A percentile compares a stretch with the other conserved stretches of the same genome.
Conservation (phyloP, 1,139 yeast genomes). For the Zygoascus hellenicus region DNA sequence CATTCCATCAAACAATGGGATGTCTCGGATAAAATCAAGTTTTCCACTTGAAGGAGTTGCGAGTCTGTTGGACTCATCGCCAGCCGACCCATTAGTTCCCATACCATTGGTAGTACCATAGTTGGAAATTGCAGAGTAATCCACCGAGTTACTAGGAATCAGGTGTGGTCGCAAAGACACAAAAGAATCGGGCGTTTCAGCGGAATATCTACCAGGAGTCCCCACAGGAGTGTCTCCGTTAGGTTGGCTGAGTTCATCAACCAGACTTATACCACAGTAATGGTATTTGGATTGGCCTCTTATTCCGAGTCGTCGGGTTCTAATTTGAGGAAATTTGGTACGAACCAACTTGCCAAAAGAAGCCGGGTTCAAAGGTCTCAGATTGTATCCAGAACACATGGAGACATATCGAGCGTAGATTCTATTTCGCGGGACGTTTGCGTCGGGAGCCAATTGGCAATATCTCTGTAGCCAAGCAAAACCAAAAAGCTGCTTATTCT, state of each 20-base stretch:
- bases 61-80: conserved; percentile 5
- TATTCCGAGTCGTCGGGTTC: conserved; percentile 80
- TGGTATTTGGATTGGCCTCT: conserved; percentile 88
- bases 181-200: conserved; percentile 21
- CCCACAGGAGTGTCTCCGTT: conserved; percentile 29
- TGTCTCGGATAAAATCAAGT: conserved; percentile 6
- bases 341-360: conserved; percentile 81
- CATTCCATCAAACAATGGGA: conserved; percentile 7
- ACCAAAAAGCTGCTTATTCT: conserved; percentile 72
- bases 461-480: conserved; percentile 71
- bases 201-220: conserved; percentile 24
- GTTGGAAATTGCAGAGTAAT: conserved; percentile 1
- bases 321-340: conserved; percentile 63
- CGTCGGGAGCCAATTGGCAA: conserved; percentile 58
- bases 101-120: conserved; percentile 9
- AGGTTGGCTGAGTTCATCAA: conserved; percentile 41
- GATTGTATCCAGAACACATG: conserved; percentile 57
- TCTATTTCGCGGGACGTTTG: conserved; percentile 78
- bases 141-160: not conserved
- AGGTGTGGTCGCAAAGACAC: conserved; percentile 7
- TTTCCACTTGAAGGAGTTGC: conserved; percentile 6
- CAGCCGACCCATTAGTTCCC: not conserved
- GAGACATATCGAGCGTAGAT: conserved; percentile 77
- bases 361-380: conserved; percentile 79
- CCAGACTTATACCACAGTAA: conserved; percentile 74